Evolutionary conservation across 306 rosid species (phyloP).

Genomic region (Quercus agrifolia): DNA sequence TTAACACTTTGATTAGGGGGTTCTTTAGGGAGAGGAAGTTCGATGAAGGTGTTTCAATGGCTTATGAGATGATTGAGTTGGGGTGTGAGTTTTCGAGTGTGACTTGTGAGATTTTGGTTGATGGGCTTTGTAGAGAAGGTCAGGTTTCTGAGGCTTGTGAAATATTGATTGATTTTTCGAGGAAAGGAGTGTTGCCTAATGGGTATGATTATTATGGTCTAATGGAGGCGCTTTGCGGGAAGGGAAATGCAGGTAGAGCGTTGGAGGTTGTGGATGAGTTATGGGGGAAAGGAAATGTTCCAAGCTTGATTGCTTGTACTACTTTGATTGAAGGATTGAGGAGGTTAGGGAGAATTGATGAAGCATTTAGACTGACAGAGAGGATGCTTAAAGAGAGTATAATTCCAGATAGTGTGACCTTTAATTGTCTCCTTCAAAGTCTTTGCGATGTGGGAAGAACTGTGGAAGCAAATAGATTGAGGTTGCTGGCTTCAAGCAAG

Average conservation of each 20-base stretch:
- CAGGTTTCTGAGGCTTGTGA: conserved; percentile 44
- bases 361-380: conserved; percentile 42
- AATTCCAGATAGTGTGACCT: conserved; percentile 66
- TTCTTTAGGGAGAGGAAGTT: conserved; percentile 61
- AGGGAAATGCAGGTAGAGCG: conserved; percentile 41
- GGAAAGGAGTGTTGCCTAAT: conserved; percentile 52
- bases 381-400: conserved; percentile 62
- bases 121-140: conserved; percentile 65
- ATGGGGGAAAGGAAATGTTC: conserved; percentile 56
- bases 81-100: conserved; percentile 53
- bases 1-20: conserved; percentile 81
- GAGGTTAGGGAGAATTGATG: conserved; percentile 39
- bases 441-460: conserved; percentile 53
- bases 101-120: conserved; percentile 76
- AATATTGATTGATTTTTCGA: conserved; percentile 50
- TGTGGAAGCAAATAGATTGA: conserved; percentile 59
- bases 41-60: conserved; percentile 75
- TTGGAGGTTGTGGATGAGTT: conserved; percentile 58
- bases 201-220: conserved; percentile 63
- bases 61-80: conserved; percentile 71
- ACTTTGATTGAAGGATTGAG: conserved; percentile 75
- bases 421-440: conserved; percentile 61
- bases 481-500: conserved; percentile 54
- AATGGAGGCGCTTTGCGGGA: conserved; percentile 51
- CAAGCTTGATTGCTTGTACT: conserved; percentile 63